Evolutionary conservation across 305 asterid genomes (phyloP).

Genomic region (Fraxinus angustifolia): DNA sequence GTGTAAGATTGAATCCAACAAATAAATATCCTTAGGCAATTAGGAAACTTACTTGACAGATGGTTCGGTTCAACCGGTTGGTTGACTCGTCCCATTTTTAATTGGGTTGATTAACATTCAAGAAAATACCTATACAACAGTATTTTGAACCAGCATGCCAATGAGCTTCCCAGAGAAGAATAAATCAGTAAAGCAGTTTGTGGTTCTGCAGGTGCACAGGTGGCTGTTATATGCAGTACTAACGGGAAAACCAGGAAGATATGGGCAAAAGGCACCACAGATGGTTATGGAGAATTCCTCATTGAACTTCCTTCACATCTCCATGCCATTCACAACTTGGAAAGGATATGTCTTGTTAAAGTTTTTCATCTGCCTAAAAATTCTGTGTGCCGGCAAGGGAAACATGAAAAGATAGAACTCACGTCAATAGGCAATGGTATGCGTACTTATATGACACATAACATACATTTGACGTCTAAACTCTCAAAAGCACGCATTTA

Average conservation of each 20-base stretch:
- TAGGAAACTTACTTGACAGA: background rate
- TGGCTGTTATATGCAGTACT: slow-evolving; percentile 39
- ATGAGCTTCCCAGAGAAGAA: background rate
- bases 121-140: background rate
- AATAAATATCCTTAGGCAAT: background rate
- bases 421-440: slow-evolving; percentile 39
- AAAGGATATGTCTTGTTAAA: slow-evolving; percentile 44
- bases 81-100: background rate
- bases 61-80: background rate
- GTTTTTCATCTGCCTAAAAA: slow-evolving; percentile 53
- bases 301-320: slow-evolving; percentile 78
- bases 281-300: slow-evolving; percentile 53
- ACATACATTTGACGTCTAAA: slow-evolving; percentile 42
- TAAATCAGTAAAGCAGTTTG: background rate
- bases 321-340: slow-evolving; percentile 66
- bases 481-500: slow-evolving; percentile 23
- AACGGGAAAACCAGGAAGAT: slow-evolving; percentile 36
- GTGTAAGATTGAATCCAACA: background rate
- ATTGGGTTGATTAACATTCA: background rate
- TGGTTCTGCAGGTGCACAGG: slow-evolving; percentile 33
- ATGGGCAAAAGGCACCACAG: slow-evolving; percentile 48
- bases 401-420: slow-evolving; percentile 46
- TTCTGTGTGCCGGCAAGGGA: slow-evolving; percentile 48
- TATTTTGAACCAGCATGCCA: background rate
- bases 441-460: slow-evolving; percentile 46